Evolutionary conservation across 2,329 filamentous ascomycete genomes (phyloP), one percentile per base, ranked within the genome.

Genomic region (Ophiostoma sp.): DNA sequence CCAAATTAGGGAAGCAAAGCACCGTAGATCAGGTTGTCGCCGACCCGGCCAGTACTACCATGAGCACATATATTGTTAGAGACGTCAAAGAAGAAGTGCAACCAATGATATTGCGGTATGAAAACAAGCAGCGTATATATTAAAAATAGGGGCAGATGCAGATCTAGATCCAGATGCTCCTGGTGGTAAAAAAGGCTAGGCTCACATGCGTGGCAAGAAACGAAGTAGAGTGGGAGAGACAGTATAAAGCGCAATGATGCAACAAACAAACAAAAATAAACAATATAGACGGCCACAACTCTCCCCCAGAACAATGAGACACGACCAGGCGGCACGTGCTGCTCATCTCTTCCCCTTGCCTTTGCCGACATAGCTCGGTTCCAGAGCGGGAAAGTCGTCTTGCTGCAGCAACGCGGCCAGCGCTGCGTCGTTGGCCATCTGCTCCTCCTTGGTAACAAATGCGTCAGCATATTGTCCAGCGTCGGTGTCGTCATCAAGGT

Each of bases 341-440:
- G 27, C 36, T 54, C 65, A 70, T 20, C 44, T 23, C 8, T 68
- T 60, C 11, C 73, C 72, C 36, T 70, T 85, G 1, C 82, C 83
- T 70, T 80, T 78, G 4, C 80, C 81, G 65, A 79, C 77, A 23
- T 76, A 77, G 68, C 78, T 74, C 2, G 73, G 73, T 52, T 77
- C 77, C 52, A 79, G 71, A 15, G 73, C 73, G 8, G 77, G 75
- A 69, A 77, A 79, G 54, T 77, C 77, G 27, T 78, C 75, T 27
- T 74, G 72, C 31, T 76, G 72, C 41, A 75, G 67, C 57, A 71
- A n/a, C n/a, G 70, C 72, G 4, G 73, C 75, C 48, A 73, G 71
- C 15, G 67, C 73, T 15, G 69, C 73, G 70, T 72, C 73, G 65
- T 70, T 67, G 17, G 68, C 71, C 60, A 67, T 64, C 48, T 69